Evolutionary conservation across 192 early-diverging fungal genomes (phyloP).

Genomic region (Gonapodya sp.): DNA sequence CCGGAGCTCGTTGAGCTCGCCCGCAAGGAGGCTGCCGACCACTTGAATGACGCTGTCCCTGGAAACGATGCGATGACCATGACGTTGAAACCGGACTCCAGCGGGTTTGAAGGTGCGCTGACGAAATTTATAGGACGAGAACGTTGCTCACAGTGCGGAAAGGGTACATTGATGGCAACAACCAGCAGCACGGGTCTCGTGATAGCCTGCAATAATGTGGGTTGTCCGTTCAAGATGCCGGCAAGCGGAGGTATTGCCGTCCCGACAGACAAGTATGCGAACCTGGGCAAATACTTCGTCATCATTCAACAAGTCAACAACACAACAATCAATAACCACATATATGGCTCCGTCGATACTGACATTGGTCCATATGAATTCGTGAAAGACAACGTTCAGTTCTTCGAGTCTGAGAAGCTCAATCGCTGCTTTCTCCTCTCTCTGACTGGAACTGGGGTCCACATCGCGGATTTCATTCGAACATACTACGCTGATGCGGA

Average conservation of each 20-base stretch:
- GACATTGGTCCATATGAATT: background rate
- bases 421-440: background rate
- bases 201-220: background rate
- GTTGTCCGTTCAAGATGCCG: background rate
- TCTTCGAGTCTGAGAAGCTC: background rate
- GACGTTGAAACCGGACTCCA: background rate
- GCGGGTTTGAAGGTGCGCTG: background rate
- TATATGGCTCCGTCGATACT: background rate
- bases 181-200: background rate
- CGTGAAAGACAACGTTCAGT: background rate
- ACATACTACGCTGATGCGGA: background rate
- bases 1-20: background rate
- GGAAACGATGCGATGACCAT: background rate
- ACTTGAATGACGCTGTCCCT: background rate
- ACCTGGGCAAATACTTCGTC: background rate
- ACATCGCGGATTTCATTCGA: background rate
- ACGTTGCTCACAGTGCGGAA: background rate
- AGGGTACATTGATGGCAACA: background rate
- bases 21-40: background rate
- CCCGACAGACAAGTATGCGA: background rate
- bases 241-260: background rate
- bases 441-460: background rate
- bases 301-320: background rate
- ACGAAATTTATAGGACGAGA: background rate
- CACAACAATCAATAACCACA: background rate